Evolutionary conservation across 352 stramenopile genomes (phyloP).

Genomic region (Globisporangium cederbergense): DNA sequence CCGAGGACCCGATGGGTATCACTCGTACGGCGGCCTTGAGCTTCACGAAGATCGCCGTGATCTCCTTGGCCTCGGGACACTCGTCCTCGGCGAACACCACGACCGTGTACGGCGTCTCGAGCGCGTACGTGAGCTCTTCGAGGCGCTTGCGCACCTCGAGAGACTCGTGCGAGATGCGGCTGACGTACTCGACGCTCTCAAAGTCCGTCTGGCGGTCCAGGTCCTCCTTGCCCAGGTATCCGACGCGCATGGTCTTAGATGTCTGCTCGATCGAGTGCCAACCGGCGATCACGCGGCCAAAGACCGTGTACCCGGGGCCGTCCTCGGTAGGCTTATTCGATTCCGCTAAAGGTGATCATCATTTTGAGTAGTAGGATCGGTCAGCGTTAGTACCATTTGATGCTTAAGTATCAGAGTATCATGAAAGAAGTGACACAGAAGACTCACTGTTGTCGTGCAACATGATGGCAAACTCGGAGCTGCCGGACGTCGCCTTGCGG

Average conservation of each 20-base stretch:
- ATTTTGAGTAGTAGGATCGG: not conserved
- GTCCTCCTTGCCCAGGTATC: slow-evolving; percentile 71
- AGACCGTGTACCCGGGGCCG: slow-evolving; percentile 73
- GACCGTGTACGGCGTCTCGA: slow-evolving; percentile 83
- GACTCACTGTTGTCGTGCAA: slow-evolving; percentile 70
- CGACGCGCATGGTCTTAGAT: slow-evolving; percentile 64
- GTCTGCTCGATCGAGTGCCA: slow-evolving; percentile 79
- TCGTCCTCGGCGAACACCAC: slow-evolving; percentile 94
- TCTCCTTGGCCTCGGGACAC: slow-evolving; percentile 89
- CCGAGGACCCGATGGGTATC: slow-evolving; percentile 54
- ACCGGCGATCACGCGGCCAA: slow-evolving; percentile 70
- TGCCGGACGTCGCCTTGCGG: slow-evolving; percentile 66
- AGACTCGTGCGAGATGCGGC: slow-evolving; percentile 57
- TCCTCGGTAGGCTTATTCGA: slow-evolving; percentile 60
- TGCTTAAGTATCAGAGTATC: not conserved
- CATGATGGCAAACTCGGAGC: slow-evolving; percentile 85
- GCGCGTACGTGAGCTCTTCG: slow-evolving; percentile 68
- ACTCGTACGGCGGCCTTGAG: slow-evolving; percentile 56
- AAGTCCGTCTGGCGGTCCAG: slow-evolving; percentile 61
- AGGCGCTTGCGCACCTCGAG: slow-evolving; percentile 48
- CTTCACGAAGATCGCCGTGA: slow-evolving; percentile 82
- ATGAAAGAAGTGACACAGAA: not conserved
- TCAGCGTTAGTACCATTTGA: not conserved
- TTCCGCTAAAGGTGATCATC: slow-evolving; percentile 17
- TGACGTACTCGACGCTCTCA: slow-evolving; percentile 67